These are phyloP conservation scores for Prunella vulgaris DNA, from an alignment of 257 asterid species.

Conservation along the genomic window DNA sequence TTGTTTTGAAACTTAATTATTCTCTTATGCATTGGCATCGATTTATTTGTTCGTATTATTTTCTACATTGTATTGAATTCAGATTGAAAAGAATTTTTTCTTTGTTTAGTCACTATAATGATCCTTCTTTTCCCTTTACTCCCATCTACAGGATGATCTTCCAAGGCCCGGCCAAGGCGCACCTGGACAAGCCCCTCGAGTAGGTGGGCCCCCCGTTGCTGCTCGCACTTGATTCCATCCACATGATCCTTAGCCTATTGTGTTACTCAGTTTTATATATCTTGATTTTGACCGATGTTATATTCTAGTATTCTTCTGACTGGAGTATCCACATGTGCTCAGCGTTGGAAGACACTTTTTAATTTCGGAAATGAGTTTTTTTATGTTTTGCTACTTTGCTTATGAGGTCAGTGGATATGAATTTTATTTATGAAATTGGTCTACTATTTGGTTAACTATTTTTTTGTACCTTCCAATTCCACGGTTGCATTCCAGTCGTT, in stretches of 20 bases:
- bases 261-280: constrained; percentile 9
- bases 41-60: background rate
- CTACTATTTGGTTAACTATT: background rate
- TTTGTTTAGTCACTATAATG: background rate
- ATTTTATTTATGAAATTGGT: background rate
- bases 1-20: background rate
- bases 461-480: background rate
- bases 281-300: constrained; percentile 13
- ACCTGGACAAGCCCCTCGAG: constrained; percentile 73
- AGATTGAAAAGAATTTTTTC: background rate
- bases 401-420: background rate
- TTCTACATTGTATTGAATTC: background rate
- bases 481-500: background rate
- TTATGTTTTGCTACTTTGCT: background rate
- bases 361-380: background rate
- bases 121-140: background rate
- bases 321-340: background rate
- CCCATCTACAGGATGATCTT: constrained; percentile 54
- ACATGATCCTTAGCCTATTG: background rate
- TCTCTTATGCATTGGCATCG: background rate
- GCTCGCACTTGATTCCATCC: constrained; percentile 44
- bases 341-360: background rate
- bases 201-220: constrained; percentile 56
- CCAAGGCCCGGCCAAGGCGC: constrained; percentile 61
- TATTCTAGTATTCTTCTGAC: background rate